These are phyloP conservation scores for Aurinia saxatilis DNA, from an alignment of 345 rosid genomes.

Conservation along the genomic window DNA sequence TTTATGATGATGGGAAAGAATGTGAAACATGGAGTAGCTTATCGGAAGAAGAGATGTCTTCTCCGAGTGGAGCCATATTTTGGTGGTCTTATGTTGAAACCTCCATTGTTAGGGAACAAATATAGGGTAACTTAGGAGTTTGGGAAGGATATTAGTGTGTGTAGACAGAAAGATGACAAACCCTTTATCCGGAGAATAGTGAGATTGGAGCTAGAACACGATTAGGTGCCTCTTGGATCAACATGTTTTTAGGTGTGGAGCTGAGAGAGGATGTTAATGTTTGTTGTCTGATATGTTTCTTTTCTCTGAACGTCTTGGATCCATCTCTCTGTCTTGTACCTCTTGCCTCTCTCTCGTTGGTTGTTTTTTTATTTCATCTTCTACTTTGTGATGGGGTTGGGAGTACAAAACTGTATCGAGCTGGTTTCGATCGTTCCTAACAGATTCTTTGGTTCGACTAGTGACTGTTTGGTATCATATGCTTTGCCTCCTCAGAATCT, in stretches of 20 bases:
- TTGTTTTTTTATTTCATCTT: background rate
- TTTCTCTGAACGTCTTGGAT: background rate
- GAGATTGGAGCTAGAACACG: conserved; percentile 12
- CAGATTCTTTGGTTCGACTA: background rate
- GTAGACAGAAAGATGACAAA: conserved; percentile 22
- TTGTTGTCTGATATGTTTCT: conserved; percentile 3
- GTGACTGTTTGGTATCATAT: background rate
- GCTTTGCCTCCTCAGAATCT: background rate
- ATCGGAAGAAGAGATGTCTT: conserved; percentile 26
- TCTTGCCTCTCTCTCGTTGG: background rate
- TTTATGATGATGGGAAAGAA: conserved; percentile 32
- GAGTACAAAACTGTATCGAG: background rate
- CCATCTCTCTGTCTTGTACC: background rate
- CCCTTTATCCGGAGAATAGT: conserved; percentile 12
- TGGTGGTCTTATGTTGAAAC: conserved; percentile 48
- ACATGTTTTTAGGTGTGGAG: conserved; percentile 16
- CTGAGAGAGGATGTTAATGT: background rate
- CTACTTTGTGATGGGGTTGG: conserved; percentile 5
- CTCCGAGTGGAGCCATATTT: conserved; percentile 46
- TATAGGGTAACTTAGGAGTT: background rate
- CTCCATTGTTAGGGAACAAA: conserved; percentile 13
- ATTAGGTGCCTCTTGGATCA: conserved; percentile 13
- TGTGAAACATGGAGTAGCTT: conserved; percentile 37
- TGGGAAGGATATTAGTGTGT: conserved; percentile 9
- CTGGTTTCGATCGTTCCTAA: background rate